These are phyloP conservation scores for Candida sp. DNA, from an alignment of 1,139 yeast genomes.

Conservation along the genomic window DNA sequence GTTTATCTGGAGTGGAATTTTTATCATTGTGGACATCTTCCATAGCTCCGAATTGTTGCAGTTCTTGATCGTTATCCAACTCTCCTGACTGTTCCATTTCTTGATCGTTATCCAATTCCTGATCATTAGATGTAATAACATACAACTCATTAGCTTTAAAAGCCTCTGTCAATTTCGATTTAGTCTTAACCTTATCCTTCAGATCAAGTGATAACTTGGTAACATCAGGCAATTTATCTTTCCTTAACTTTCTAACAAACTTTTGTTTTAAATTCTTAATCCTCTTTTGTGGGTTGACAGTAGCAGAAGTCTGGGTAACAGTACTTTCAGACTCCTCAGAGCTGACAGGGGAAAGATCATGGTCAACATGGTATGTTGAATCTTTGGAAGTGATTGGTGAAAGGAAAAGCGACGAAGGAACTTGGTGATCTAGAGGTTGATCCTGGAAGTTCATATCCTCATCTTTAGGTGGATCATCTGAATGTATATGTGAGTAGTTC, in stretches of 20 bases:
- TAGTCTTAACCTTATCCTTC: neutral
- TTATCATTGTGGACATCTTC: neutral
- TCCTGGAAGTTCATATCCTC: neutral
- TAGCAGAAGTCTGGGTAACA: slow-evolving; percentile 1
- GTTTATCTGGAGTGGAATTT: no score
- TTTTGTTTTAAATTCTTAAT: neutral
- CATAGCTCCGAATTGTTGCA: neutral
- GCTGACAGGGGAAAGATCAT: slow-evolving; percentile 2
- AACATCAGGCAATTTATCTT: neutral
- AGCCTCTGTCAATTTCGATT: neutral
- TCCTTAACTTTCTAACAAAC: neutral
- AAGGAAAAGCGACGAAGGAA: slow-evolving; percentile 23
- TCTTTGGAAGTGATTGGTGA: slow-evolving; percentile 38
- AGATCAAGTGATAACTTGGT: neutral
- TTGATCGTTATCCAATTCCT: neutral
- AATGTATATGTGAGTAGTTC: neutral
- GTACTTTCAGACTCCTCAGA: slow-evolving; percentile 1
- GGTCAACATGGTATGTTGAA: slow-evolving; percentile 9
- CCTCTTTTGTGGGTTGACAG: neutral
- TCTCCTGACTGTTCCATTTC: neutral
- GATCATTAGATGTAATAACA: slow-evolving; percentile 1
- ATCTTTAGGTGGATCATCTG: neutral
- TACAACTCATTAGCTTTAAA: neutral
- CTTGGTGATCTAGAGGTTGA: neutral
- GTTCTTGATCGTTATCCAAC: neutral